Conservation (phyloP, 73 alveolate species). For the Tetrahymena malaccensis region DNA sequence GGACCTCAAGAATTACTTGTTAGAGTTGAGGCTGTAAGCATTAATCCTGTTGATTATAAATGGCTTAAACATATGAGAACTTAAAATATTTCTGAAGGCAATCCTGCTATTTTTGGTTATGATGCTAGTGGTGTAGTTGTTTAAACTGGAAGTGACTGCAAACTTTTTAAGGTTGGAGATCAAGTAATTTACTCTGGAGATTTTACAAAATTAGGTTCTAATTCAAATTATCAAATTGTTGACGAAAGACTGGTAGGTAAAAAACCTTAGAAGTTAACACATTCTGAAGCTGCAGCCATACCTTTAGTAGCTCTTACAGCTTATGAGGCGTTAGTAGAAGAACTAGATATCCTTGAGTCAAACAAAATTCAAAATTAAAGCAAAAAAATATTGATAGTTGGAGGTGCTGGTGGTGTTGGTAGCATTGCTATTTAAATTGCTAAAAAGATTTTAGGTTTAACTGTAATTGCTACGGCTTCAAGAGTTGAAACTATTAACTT, state of each 20-base stretch:
- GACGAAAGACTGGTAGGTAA: constrained; percentile 2
- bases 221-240: neutral
- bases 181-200: constrained; percentile 1
- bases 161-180: neutral
- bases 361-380: neutral
- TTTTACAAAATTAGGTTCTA: neutral
- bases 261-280: neutral
- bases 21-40: neutral
- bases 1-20: neutral
- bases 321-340: neutral
- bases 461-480: constrained; percentile 3
- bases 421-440: constrained; percentile 2
- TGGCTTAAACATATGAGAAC: neutral
- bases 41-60: neutral
- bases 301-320: constrained; percentile 9
- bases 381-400: neutral
- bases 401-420: constrained; percentile 20
- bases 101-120: neutral
- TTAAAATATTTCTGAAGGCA: neutral
- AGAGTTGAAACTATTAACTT: neutral
- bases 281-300: constrained; percentile 1
- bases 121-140: neutral
- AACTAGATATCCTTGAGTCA: neutral
- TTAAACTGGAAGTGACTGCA: neutral
- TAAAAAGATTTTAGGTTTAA: neutral